Base-by-base conservation (phyloP, 2,329 filamentous ascomycete genomes). In the Daldinia sp. region DNA sequence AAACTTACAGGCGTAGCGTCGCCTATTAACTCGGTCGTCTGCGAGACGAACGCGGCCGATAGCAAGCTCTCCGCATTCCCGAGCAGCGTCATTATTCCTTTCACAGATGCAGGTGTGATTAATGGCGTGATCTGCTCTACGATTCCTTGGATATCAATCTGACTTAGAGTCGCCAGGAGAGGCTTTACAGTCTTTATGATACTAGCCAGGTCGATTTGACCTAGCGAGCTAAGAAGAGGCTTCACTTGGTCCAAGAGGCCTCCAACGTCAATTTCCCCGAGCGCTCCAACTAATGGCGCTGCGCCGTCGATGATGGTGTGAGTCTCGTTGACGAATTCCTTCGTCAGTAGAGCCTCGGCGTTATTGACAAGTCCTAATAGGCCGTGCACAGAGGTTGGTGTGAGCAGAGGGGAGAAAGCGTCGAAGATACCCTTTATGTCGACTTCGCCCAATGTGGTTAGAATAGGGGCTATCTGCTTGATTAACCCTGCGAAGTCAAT, bases 1-100 rank as follows among this genome's bases (percentile, higher is more conserved):
- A 10, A 41, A 37, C 76, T 73, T 77, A 79, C 77, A 53, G 77
- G 78, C 66, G 78, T 79, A 2, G 78, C 78, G 58, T 80, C 77
- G 23, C 74, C 77, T 67, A 81, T 81, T 30, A 81, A 69, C 57
- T 81, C 79, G 2, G 73, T 74, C 34, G 79, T 79, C 63, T 81
- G 77, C 17, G 74, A 72, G 5, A 81, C 77, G 64, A 81, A 81
- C 0, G 74, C 72, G 25, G 73, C 65, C 3, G 74, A 77, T 5
- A 81, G 66, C 11, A 81, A 68, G 21, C 68, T 61, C 54, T 78
- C 75, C 0, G 79, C 79, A 29, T 81, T 80, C 23, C 70, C 72
- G 4, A 81, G 63, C 3, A 81, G 70, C 3, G 43, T 68, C 15
- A 79, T 54, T 13, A 81, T 67, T 25, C 73, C 74, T 67, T 76